A percentile compares a stretch with the other conserved stretches of the same genome.
Evolutionary conservation across 2,329 filamentous ascomycete genomes (phyloP).

Genomic region (Apiospora marii): DNA sequence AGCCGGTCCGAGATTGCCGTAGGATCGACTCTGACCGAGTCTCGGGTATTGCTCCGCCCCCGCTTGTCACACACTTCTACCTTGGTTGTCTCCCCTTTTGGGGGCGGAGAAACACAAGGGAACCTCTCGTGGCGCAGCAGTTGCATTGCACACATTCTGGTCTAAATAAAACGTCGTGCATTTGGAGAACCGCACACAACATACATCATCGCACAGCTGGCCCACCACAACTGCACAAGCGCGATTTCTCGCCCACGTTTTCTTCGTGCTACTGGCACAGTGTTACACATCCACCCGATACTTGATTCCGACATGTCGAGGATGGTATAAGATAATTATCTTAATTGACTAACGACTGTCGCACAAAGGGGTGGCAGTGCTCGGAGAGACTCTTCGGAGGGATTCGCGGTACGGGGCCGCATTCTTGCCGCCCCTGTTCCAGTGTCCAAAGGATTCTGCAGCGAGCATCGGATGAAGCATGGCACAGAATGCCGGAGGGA

Average conservation of each 20-base stretch:
- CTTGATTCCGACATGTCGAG: neutral
- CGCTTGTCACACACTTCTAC: neutral
- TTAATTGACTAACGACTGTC: neutral
- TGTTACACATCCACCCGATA: neutral
- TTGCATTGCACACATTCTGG: neutral
- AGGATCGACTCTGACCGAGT: neutral
- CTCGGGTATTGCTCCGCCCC: neutral
- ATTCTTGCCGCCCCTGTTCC: neutral
- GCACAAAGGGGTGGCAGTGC: constrained; percentile 3
- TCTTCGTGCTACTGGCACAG: neutral
- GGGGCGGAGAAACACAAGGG: neutral
- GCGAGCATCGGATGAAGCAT: neutral
- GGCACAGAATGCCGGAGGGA: neutral
- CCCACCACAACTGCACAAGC: neutral
- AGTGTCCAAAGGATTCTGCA: neutral
- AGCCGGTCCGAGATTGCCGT: constrained; percentile 12
- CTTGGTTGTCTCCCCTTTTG: neutral
- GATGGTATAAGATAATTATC: constrained; percentile 4
- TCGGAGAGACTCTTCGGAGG: constrained; percentile 5
- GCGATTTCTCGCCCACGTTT: neutral
- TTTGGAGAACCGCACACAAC: constrained; percentile 1
- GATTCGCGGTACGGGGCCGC: constrained; percentile 5
- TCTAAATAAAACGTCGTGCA: constrained; percentile 9
- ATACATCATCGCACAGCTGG: neutral
- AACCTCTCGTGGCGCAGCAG: constrained; percentile 6